These are phyloP conservation scores for Paramecium biaurelia DNA, from an alignment of 73 alveolate species.

Conservation along the genomic window DNA sequence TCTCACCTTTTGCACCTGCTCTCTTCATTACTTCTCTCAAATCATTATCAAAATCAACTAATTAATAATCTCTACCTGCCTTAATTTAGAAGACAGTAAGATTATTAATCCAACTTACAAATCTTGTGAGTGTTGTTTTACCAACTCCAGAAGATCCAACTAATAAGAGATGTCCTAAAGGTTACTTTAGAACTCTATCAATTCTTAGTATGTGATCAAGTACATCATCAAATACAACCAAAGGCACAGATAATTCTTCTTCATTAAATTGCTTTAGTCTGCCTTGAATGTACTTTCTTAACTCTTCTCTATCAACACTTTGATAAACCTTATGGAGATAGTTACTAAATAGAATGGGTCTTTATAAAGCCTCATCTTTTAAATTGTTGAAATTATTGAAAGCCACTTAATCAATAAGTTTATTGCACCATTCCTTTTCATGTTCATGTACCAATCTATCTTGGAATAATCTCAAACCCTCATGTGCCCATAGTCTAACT, in stretches of 20 bases:
- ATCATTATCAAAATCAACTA: slow-evolving; percentile 98
- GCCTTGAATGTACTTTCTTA: slow-evolving; percentile 84
- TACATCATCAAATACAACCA: slow-evolving; percentile 97
- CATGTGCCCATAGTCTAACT: slow-evolving; percentile 92
- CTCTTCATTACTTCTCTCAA: slow-evolving; percentile 98
- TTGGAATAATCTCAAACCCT: slow-evolving; percentile 97
- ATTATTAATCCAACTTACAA: slow-evolving; percentile 99
- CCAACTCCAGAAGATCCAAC: slow-evolving; percentile 93
- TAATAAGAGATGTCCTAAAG: slow-evolving; percentile 97
- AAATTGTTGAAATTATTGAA: slow-evolving; percentile 80
- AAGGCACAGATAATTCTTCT: slow-evolving; percentile 98
- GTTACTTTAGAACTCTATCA: slow-evolving; percentile 98
- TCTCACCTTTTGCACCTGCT: slow-evolving; percentile 87
- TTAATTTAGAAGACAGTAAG: slow-evolving; percentile 95
- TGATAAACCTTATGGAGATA: slow-evolving; percentile 82
- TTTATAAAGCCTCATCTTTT: slow-evolving; percentile 75
- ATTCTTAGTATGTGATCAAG: slow-evolving; percentile 98
- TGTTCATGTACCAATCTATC: slow-evolving; percentile 97
- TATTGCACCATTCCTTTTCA: slow-evolving; percentile 98
- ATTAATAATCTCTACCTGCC: slow-evolving; percentile 99
- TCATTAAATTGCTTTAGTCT: slow-evolving; percentile 94
- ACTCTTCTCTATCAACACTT: slow-evolving; percentile 92
- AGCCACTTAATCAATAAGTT: slow-evolving; percentile 88
- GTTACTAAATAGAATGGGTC: slow-evolving; percentile 94
- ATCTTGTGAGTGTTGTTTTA: slow-evolving; percentile 88